Conservation (phyloP, 176 grass and related monocot genomes). For the Dendrocalamus sinicus region DNA sequence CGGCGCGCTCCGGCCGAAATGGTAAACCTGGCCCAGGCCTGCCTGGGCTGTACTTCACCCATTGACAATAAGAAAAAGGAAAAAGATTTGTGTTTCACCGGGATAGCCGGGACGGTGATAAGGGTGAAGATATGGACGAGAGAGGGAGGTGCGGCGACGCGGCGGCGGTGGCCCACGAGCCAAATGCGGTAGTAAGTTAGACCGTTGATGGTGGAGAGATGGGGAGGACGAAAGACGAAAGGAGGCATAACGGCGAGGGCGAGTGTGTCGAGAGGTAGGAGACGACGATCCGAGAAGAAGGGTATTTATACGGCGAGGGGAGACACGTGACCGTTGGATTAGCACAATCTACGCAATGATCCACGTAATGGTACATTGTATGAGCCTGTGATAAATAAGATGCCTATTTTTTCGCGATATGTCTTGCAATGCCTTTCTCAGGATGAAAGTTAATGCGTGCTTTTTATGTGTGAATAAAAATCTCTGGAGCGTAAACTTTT, state of each 20-base stretch:
- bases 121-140: rapidly evolving
- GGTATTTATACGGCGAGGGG: not conserved
- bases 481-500: not conserved
- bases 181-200: rapidly evolving
- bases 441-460: not conserved
- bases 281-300: not conserved
- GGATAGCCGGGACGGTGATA: not conserved
- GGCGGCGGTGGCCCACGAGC: rapidly evolving
- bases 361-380: rapidly evolving
- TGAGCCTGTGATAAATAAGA: too few species aligned
- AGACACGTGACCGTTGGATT: not conserved
- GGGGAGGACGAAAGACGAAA: not conserved
- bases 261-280: conserved; percentile 1
- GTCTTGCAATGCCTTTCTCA: rapidly evolving
- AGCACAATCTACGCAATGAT: not conserved
- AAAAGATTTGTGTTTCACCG: not conserved
- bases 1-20: not conserved
- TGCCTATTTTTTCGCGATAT: not conserved
- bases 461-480: not conserved
- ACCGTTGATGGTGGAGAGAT: rapidly evolving
- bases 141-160: rapidly evolving
- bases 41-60: not conserved
- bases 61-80: not conserved
- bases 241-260: rapidly evolving
- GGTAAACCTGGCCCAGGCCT: not conserved